Conservation (phyloP, 495 filamentous ascomycete genomes). For the Aspergillus olivimuriae region DNA sequence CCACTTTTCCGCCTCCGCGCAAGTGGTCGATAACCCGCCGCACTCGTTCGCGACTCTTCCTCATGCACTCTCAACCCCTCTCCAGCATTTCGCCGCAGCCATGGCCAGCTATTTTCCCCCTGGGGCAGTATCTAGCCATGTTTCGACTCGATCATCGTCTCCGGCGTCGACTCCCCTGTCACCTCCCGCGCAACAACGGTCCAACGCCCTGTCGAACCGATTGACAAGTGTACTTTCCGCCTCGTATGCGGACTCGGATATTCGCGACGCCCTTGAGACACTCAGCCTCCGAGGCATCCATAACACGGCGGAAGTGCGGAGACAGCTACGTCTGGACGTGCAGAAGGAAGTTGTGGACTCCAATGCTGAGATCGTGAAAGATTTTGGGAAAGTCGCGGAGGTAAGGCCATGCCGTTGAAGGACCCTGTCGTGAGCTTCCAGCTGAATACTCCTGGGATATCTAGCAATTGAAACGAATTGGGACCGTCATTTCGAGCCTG, state of each 20-base stretch:
- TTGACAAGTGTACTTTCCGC: slow-evolving; percentile 80
- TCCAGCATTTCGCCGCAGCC: slow-evolving; percentile 9
- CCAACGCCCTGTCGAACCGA: slow-evolving; percentile 66
- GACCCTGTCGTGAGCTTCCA: no score
- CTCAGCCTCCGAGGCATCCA: slow-evolving; percentile 64
- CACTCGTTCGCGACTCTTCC: no score
- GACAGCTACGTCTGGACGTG: slow-evolving; percentile 73
- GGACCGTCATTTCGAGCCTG: slow-evolving; percentile 65
- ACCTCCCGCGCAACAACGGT: slow-evolving; percentile 30
- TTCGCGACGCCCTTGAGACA: slow-evolving; percentile 74
- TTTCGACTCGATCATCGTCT: slow-evolving; percentile 16
- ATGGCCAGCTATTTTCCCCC: slow-evolving; percentile 42
- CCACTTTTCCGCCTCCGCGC: no score
- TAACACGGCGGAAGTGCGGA: slow-evolving; percentile 74
- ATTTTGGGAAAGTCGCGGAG: slow-evolving; percentile 89
- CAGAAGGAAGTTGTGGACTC: slow-evolving; percentile 91
- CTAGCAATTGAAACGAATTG: slow-evolving; percentile 83
- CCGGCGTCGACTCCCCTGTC: slow-evolving; percentile 29
- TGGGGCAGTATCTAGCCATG: slow-evolving; percentile 19
- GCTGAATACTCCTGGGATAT: no score
- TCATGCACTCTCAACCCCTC: slow-evolving; percentile 5
- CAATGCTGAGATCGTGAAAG: slow-evolving; percentile 84
- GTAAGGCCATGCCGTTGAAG: slow-evolving; percentile 36
- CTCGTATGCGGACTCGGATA: slow-evolving; percentile 89
- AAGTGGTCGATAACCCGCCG: no score